These are phyloP conservation scores for Diaporthe caulivora DNA, from an alignment of 2,329 filamentous ascomycete species.

Conservation along the genomic window DNA sequence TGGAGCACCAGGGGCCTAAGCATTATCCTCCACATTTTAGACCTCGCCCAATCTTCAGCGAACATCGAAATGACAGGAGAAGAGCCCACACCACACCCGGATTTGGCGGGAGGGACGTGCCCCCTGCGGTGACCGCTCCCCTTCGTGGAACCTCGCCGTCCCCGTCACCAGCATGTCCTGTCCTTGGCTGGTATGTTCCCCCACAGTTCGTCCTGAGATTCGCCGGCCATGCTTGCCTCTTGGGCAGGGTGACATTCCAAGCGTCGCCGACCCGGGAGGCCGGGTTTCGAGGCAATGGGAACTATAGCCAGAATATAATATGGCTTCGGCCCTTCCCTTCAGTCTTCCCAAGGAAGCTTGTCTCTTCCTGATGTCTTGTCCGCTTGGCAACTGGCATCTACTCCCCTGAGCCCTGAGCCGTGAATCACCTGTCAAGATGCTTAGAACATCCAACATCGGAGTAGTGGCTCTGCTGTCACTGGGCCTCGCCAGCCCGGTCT, in stretches of 20 bases:
- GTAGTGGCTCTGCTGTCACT: conserved; percentile 37
- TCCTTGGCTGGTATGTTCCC: neutral
- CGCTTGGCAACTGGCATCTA: conserved; percentile 7
- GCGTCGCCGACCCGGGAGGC: neutral
- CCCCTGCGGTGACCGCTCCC: neutral
- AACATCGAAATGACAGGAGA: conserved; percentile 30
- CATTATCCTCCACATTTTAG: neutral
- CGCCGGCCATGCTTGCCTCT: conserved; percentile 13
- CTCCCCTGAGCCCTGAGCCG: conserved; percentile 3
- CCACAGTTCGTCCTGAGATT: conserved; percentile 26
- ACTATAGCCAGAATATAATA: neutral
- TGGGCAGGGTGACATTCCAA: conserved; percentile 26
- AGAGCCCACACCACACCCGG: neutral
- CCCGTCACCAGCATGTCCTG: neutral
- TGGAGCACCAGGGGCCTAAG: neutral
- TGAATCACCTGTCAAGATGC: conserved; percentile 21
- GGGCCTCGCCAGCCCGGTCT: conserved; percentile 31
- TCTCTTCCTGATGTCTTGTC: conserved; percentile 10
- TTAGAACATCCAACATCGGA: conserved; percentile 25
- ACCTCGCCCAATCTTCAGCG: conserved; percentile 13
- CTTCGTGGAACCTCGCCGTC: conserved; percentile 33
- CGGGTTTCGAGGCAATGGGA: conserved; percentile 4
- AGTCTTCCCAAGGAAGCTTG: neutral
- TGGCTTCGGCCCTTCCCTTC: conserved; percentile 9
- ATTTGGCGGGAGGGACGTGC: neutral